These are phyloP conservation scores for Tulasnella sp. DNA, from an alignment of 768 basidiomycete species.

Conservation along the genomic window DNA sequence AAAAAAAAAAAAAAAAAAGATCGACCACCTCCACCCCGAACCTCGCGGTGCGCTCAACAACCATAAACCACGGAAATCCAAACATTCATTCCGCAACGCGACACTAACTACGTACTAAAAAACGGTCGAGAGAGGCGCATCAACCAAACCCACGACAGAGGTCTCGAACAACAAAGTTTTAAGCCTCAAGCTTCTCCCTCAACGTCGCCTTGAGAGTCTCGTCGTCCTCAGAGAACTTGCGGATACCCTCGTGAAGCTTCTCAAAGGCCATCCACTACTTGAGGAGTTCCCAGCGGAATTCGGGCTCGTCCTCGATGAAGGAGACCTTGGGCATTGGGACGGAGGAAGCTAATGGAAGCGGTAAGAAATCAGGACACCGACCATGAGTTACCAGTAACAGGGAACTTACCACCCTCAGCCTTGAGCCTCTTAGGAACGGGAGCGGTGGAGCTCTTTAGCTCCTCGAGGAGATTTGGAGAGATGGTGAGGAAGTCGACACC, in stretches of 20 bases:
- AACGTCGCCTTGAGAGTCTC: constrained; percentile 80
- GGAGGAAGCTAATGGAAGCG: background rate
- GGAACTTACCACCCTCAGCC: constrained; percentile 49
- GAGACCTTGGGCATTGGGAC: constrained; percentile 70
- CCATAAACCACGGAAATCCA: no score
- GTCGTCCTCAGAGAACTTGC: constrained; percentile 96
- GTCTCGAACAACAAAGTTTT: background rate
- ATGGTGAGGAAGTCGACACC: constrained; percentile 99
- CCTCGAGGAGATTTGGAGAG: constrained; percentile 81
- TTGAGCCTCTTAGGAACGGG: constrained; percentile 83
- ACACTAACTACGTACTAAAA: background rate
- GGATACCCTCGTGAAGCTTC: constrained; percentile 97
- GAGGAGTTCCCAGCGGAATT: constrained; percentile 92
- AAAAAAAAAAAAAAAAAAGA: background rate
- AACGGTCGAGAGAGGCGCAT: background rate
- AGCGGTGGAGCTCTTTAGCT: constrained; percentile 77
- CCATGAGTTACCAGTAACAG: background rate
- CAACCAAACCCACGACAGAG: background rate
- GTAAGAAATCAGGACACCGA: no score
- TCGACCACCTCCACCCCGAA: background rate
- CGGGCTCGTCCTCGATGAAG: constrained; percentile 87
- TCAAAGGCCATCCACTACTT: constrained; percentile 98
- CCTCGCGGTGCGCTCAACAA: background rate
- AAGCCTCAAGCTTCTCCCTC: constrained; percentile 47
- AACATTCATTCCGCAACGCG: background rate